Evolutionary conservation across 306 rosid species (phyloP).

Genomic region (Inga laurina): DNA sequence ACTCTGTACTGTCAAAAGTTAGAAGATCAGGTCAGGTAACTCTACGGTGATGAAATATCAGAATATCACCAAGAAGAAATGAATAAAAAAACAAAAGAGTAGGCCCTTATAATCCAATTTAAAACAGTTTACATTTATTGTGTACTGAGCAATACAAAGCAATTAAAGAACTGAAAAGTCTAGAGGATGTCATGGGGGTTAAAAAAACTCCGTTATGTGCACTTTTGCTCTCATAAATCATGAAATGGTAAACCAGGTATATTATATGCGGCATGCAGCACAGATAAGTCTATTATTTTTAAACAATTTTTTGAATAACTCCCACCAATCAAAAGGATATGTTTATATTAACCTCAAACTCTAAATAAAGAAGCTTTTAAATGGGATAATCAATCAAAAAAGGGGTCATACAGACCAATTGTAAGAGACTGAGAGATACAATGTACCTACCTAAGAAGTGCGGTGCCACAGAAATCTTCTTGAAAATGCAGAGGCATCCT

Average conservation of each 20-base stretch:
- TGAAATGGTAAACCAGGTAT: neutral
- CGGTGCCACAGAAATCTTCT: conserved; percentile 95
- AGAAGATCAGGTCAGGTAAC: conserved; percentile 28
- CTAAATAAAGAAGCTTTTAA: conserved; percentile 6
- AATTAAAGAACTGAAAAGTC: conserved; percentile 3
- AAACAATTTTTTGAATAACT: neutral
- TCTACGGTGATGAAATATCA: conserved; percentile 1
- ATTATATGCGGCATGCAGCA: neutral
- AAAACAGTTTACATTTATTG: conserved; percentile 14
- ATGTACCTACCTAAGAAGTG: conserved; percentile 85
- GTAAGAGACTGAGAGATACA: neutral
- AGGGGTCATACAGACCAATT: neutral
- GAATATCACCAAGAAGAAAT: neutral
- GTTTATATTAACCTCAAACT: neutral
- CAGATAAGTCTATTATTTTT: neutral
- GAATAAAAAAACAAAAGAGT: neutral
- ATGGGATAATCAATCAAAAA: conserved; percentile 7
- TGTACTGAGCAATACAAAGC: neutral
- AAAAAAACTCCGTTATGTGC: conserved; percentile 1
- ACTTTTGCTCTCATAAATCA: conserved; percentile 2
- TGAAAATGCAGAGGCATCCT: conserved; percentile 86
- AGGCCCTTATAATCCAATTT: neutral
- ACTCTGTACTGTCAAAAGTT: conserved; percentile 61
- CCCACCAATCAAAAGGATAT: conserved; percentile 4
- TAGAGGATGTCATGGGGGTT: neutral